phyloP scores from a whole-genome alignment of 768 basidiomycete genomes.

The Artomyces pyxidatus region DNA sequence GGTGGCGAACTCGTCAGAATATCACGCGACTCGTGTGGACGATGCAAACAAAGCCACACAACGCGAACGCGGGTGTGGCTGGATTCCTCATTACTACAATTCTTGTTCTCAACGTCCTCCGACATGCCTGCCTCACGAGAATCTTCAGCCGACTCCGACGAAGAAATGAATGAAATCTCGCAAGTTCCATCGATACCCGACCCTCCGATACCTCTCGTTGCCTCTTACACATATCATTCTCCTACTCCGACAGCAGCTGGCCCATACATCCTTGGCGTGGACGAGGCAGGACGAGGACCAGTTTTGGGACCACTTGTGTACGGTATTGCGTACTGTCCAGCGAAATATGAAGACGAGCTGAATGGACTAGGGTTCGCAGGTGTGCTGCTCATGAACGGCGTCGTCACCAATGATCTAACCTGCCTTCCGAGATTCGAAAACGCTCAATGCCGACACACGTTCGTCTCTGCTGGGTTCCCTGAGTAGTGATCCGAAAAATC shows the following conservation, averaged over 20 bases:
- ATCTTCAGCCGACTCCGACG: conserved; percentile 2
- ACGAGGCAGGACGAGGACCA: conserved; percentile 95
- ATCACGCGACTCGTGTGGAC: too few species aligned
- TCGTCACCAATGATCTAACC: not conserved
- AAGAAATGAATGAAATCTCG: not conserved
- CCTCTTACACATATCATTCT: conserved; percentile 76
- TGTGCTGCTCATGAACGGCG: conserved; percentile 20
- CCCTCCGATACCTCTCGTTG: conserved; percentile 47
- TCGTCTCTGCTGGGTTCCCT: conserved; percentile 57
- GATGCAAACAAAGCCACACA: too few species aligned
- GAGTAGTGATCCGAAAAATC: conserved; percentile 57
- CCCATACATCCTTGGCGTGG: conserved; percentile 94
- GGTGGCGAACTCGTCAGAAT: too few species aligned
- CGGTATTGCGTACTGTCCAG: conserved; percentile 89
- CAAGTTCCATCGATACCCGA: conserved; percentile 50
- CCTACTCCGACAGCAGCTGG: conserved; percentile 59
- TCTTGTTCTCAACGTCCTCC: too few species aligned
- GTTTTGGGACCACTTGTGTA: conserved; percentile 95
- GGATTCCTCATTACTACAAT: too few species aligned
- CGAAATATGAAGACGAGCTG: conserved; percentile 62
- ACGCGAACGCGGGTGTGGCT: too few species aligned
- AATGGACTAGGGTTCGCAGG: conserved; percentile 88
- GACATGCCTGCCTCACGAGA: not conserved
- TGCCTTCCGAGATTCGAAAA: conserved; percentile 74
- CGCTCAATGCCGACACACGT: conserved; percentile 65